Evolutionary conservation across 177 flowering plant genomes (phyloP), one percentile per base, ranked within the genome.

Genomic region (Tripterygium wilfordii): DNA sequence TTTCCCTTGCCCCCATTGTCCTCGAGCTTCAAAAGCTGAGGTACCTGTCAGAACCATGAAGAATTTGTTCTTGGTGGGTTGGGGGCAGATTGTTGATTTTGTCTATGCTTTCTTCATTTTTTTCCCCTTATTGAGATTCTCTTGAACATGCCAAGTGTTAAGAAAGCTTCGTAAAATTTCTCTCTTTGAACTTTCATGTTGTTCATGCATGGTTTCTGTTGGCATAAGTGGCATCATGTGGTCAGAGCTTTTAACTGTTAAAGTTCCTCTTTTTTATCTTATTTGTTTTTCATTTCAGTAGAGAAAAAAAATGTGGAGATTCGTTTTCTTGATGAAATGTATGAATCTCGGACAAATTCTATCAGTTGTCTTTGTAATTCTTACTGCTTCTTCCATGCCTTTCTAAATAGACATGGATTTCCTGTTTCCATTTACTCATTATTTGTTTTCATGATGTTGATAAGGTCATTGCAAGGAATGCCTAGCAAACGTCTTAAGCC

Each of bases 401-500:
- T 5, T 36, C 19, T 36, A 10, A 2, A 16, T 40, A 25, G 26
- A 6, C 4, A 8, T 40, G n/a, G 25, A 21, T 36, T 9, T 37
- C 30, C 14, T 8, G 13, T n/a, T 40, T 28, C 0, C 27, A 9
- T 42, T 25, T 47, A 29, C 35, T 22, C 32, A 31, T 23, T 33
- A 20, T 18, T 23, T 44, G 15, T 48, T 14, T 38, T 22, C 9
- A 18, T 36, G 22, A 18, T 18, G 15, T 14, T 49, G 29, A 65
- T 41, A 48, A 82, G 89, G 72, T 64, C 69, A 38, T 53, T 65
- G 54, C 82, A 69, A 47, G 64, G 71, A 31, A 51, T 56, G 60
- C 27, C 75, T 26, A 65, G 27, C 46, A 82, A 82, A 65, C 79
- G 77, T 14, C 45, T 61, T 30, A 82, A 77, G 69, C 70, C 65